Conservation (phyloP, 2,329 filamentous ascomycete genomes). For the Ophiobolus disseminans region DNA sequence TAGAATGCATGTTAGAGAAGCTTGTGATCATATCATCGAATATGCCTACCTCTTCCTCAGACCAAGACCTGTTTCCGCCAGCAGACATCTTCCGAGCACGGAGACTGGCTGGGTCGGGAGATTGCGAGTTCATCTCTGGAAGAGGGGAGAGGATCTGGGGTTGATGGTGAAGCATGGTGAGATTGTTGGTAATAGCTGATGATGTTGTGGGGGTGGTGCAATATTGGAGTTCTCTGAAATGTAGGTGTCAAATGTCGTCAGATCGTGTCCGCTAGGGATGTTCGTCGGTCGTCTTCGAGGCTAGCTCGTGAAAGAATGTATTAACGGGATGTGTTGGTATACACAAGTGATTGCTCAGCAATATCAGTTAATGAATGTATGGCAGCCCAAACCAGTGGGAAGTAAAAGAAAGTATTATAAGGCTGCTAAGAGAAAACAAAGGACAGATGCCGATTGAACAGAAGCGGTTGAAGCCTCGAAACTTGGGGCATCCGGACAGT, state of each 20-base stretch:
- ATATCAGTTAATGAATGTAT: constrained; percentile 59
- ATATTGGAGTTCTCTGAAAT: constrained; percentile 13
- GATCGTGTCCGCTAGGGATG: constrained; percentile 33
- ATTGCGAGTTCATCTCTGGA: constrained; percentile 44
- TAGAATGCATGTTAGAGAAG: constrained; percentile 48
- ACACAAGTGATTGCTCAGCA: constrained; percentile 51
- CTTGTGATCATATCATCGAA: neutral
- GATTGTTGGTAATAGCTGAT: constrained; percentile 6
- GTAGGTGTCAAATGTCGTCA: constrained; percentile 18
- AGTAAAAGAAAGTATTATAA: constrained; percentile 57
- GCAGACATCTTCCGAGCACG: constrained; percentile 74
- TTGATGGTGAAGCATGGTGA: constrained; percentile 48
- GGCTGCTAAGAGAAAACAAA: constrained; percentile 49
- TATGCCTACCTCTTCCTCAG: constrained; percentile 79
- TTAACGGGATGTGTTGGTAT: constrained; percentile 40
- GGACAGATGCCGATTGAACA: constrained; percentile 49
- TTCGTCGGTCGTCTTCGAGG: constrained; percentile 58
- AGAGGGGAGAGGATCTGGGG: constrained; percentile 49
- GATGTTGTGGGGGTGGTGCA: constrained; percentile 37
- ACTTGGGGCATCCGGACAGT: constrained; percentile 45
- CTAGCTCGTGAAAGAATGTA: constrained; percentile 49
- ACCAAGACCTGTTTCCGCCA: constrained; percentile 81
- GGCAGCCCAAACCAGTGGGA: constrained; percentile 63
- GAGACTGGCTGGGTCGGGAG: constrained; percentile 54
- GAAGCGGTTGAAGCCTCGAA: constrained; percentile 47